phyloP scores from a whole-genome alignment of 345 rosid species.

The Gossypium turneri region DNA sequence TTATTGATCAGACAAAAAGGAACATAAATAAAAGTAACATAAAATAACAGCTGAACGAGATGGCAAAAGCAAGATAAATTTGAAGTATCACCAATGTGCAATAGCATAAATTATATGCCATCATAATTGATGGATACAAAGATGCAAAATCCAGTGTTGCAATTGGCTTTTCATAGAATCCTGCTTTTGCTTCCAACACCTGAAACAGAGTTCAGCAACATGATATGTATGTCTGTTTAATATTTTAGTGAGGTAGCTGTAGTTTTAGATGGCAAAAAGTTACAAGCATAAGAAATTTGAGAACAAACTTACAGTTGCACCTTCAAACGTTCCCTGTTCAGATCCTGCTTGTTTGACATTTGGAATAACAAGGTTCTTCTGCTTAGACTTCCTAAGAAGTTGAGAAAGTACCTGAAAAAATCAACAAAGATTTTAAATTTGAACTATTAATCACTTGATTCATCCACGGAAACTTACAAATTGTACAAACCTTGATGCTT shows the following conservation, averaged over 20 bases:
- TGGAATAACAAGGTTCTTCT: slow-evolving; percentile 79
- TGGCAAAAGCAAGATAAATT: slow-evolving; percentile 8
- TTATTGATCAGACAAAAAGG: background rate
- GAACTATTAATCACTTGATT: background rate
- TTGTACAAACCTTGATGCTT: slow-evolving; percentile 71
- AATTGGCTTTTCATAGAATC: slow-evolving; percentile 92
- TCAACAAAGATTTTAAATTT: slow-evolving; percentile 4
- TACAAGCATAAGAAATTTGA: background rate
- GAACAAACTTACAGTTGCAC: slow-evolving; percentile 86
- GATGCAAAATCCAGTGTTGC: slow-evolving; percentile 98
- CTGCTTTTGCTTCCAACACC: slow-evolving; percentile 92
- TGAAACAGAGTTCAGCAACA: slow-evolving; percentile 22
- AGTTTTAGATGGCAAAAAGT: slow-evolving; percentile 4
- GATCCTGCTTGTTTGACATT: slow-evolving; percentile 84
- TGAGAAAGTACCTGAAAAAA: slow-evolving; percentile 84
- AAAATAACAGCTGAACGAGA: slow-evolving; percentile 2
- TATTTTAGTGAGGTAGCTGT: background rate
- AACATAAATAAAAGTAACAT: background rate
- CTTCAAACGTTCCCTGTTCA: slow-evolving; percentile 94
- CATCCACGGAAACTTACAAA: background rate
- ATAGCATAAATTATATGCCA: slow-evolving; percentile 97
- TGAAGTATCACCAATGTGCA: slow-evolving; percentile 72
- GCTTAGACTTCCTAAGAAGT: slow-evolving; percentile 92
- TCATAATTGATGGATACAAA: slow-evolving; percentile 96
- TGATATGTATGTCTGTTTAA: background rate